Evolutionary conservation across 208 protist genomes (phyloP).

Genomic region (Crithidia bombi): DNA sequence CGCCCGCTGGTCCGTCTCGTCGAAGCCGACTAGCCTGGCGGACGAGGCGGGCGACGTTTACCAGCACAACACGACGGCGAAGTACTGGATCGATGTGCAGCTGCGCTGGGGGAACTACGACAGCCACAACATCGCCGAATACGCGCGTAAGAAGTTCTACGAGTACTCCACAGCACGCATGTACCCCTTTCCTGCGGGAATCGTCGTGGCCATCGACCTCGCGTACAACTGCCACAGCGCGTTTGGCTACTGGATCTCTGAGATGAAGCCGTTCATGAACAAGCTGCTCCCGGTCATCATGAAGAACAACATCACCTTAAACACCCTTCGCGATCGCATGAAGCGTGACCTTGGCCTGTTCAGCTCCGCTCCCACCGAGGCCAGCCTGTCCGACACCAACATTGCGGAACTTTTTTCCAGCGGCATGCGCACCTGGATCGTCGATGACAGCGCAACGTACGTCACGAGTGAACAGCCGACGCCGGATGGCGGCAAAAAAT

Average conservation of each 20-base stretch:
- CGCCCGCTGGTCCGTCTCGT: conserved; percentile 95
- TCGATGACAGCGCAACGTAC: conserved; percentile 99
- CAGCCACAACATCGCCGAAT: conserved; percentile 99
- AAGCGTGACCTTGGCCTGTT: conserved; percentile 99
- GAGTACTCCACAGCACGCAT: conserved; percentile 99
- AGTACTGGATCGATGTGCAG: conserved; percentile 99
- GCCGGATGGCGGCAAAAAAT: conserved; percentile 98
- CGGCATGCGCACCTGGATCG: conserved; percentile 99
- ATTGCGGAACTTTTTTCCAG: conserved; percentile 99
- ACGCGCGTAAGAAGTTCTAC: conserved; percentile 99
- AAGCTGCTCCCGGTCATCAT: conserved; percentile 99
- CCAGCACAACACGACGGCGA: conserved; percentile 87
- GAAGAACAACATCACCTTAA: conserved; percentile 99
- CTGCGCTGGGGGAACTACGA: conserved; percentile 99
- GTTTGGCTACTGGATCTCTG: conserved; percentile 99
- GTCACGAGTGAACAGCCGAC: conserved; percentile 99
- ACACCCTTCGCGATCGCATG: conserved; percentile 99
- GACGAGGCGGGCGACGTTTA: conserved; percentile 82
- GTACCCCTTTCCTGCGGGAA: conserved; percentile 99
- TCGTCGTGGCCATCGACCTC: conserved; percentile 99
- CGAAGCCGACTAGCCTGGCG: conserved; percentile 85
- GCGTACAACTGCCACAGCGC: conserved; percentile 99
- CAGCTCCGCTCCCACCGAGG: conserved; percentile 99
- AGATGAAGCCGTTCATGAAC: conserved; percentile 97
- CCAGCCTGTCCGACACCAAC: conserved; percentile 98